Base-by-base conservation (phyloP, 108 stramenopile genomes). In the Pseudonitzschia pungens region DNA sequence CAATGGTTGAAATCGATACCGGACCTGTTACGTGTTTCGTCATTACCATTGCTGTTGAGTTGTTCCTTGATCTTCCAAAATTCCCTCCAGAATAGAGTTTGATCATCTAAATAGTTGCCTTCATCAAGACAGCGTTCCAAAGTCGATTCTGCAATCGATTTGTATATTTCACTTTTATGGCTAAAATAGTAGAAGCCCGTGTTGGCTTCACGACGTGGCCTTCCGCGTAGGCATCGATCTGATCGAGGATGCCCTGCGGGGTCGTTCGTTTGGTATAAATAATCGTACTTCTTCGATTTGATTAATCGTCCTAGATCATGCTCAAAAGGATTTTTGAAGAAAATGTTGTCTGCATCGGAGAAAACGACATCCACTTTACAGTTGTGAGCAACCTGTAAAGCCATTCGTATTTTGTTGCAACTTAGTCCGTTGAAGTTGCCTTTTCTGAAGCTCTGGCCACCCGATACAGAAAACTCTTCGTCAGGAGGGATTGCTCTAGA, bases 291-390 rank as follows among this genome's bases (percentile, higher is more conserved):
- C n/a, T 53, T 12, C 24, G 59, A 71, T 44, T 44, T 31, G 27
- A 71, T 71, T 21, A 72, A 15, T 26, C 42, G 32, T 16, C 71
- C 71, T 0, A 72, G 22, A 62, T 72, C 44, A 41, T 72, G 58
- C 36, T 58, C 71, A 22, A 62, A 72, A n/a, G 71, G 71, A 27
- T 72, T 72, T 24, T 72, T 22, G 28, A 60, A 72, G 42, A 72
- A 72, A 16, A 67, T 9, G 22, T 67, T 67, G 66, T 67, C 66
- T 16, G 22, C 66, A 50, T 67, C 66, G 11, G 45, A 50, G 42
- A 67, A 67, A 16, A 67, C 66, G 15, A 51, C 44, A 26, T 67
- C 21, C 66, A 67, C 24, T 2, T 50, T 36, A 21, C 66, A 56
- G 14, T 54, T 56, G 12, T 55, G 16, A 18, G 54, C 40, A 22